Evolutionary conservation across 352 stramenopile species (phyloP), one percentile per base, ranked within the genome.

Genomic region (Globisporangium middletonii): DNA sequence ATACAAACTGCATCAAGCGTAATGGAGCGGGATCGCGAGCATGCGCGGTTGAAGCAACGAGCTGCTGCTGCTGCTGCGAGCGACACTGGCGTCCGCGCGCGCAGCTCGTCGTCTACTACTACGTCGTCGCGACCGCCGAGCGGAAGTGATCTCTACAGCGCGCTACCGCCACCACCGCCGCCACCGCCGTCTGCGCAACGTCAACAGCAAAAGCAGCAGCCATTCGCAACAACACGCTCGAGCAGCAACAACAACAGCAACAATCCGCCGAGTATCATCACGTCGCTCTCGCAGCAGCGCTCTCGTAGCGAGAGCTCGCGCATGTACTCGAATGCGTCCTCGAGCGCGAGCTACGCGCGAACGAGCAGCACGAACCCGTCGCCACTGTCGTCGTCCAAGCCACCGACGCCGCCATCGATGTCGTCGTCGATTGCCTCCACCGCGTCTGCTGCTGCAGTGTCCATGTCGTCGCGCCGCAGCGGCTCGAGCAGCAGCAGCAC

Each of bases 11-110:
- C 23, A 23, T 23, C 23, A 23, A 38, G 33, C 33, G 9, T 9
- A 12, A 61, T 37, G 48, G 35, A 53, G 15, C n/a, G 44, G 9
- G 49, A 77, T 71, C 56, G 65, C 35, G 65, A 75, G 33, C 47
- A 62, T 41, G 69, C 65, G 43, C 68, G 71, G 55, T 73, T 82
- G 46, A 79, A 77, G 68, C 68, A 69, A 47, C 73, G 70, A 16
- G 64, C 73, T 12, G 73, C 64, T 57, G 4, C 57, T 60, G 9
- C 59, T 57, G 4, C 69, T 63, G 43, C 68, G 68, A 57, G 30
- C 18, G 49, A 33, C 42, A 60, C 45, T 52, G 26, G 18, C 28
- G 18, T n/a, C 15, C 2, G 43, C 15, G 4, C 51, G 43, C 23
- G 28, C 30, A 11, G 50, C 18, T 56, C 44, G 26, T 12, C 44